Evolutionary conservation across 192 early-diverging fungal species (phyloP), one percentile per base, ranked within the genome.

Genomic region (Spizellomyces punctatus): DNA sequence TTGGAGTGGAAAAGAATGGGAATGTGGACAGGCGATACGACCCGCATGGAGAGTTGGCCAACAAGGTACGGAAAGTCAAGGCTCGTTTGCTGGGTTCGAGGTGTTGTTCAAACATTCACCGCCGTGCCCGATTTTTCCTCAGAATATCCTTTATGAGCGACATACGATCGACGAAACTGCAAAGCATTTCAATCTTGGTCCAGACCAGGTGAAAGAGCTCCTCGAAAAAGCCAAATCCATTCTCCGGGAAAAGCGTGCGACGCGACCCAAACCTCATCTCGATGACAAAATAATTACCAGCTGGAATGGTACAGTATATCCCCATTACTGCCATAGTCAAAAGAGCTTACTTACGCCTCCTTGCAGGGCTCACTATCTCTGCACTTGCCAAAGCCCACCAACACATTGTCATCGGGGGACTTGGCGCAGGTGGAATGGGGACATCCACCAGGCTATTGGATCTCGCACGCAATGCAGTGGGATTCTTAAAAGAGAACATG

Each of bases 201-300:
- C 60, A 16, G 76, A 70, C 16, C 69, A 76, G 43, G 63, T 82
- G 0, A 52, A 71, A 43, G n/a, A 61, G n/a, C 66, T 79, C 22
- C 43, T 88, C 9, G 49, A 55, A 7, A 47, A 61, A 6, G 78
- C 63, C 10, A 79, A 77, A 22, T 46, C 71, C 10, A 78, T 82
- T 58, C 63, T 90, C 44, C 73, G 74, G 74, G 74, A 78, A 16
- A 71, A 75, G 58, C 76, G 88, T 41, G 17, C 74, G 19, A 49
- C 72, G 6, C 77, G 89, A 1, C 87, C 89, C 5, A 73, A 74
- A 54, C 89, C 89, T 6, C 81, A 86, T 66, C 73, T 69, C 9
- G 89, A 90, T 71, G 87, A 90, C 46, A 90, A 90, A 75, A 81
- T 90, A 52, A 67, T 90, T 8, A 79, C 82, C 27, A 71, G 79